Conservation (phyloP, 2,329 filamentous ascomycete species). For the Alternaria brassicicola region DNA sequence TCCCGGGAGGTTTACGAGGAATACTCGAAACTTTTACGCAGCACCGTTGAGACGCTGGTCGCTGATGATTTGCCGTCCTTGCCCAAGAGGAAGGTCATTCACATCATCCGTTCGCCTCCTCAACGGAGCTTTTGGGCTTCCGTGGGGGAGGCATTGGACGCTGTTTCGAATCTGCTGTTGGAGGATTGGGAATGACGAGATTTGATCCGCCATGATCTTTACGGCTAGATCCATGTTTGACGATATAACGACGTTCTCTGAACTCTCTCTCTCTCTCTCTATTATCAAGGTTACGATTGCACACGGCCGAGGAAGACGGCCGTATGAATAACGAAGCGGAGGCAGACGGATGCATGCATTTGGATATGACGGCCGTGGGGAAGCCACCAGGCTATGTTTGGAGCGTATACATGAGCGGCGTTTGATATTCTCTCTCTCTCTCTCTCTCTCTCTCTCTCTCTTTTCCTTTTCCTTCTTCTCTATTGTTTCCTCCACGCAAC, state of each 20-base stretch:
- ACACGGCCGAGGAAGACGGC: background rate
- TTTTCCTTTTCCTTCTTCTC: background rate
- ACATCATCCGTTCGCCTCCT: slow-evolving; percentile 19
- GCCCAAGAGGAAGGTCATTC: slow-evolving; percentile 8
- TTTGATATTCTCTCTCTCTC: background rate
- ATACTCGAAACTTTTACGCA: slow-evolving; percentile 6
- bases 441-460: background rate
- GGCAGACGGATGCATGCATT: background rate
- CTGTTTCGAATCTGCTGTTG: slow-evolving; percentile 18
- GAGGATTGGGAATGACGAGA: too few relatives aligned
- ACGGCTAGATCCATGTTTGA: background rate
- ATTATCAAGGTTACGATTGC: background rate
- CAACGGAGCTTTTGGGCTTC: slow-evolving; percentile 29
- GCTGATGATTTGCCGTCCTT: background rate
- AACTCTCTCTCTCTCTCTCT: background rate
- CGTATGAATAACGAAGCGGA: background rate
- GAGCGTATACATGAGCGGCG: background rate
- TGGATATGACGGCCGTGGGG: background rate
- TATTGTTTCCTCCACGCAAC: background rate
- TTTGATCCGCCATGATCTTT: too few relatives aligned
- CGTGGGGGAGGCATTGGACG: slow-evolving; percentile 29
- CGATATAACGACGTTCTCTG: background rate
- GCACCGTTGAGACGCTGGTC: slow-evolving; percentile 14
- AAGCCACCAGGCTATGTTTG: background rate
- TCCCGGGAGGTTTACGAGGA: slow-evolving; percentile 4